Percentiles rank a stretch among this genome's conserved stretches.
These are phyloP conservation scores for Euphorbia pulcherrima DNA, from an alignment of 345 rosid genomes.

Conservation along the genomic window DNA sequence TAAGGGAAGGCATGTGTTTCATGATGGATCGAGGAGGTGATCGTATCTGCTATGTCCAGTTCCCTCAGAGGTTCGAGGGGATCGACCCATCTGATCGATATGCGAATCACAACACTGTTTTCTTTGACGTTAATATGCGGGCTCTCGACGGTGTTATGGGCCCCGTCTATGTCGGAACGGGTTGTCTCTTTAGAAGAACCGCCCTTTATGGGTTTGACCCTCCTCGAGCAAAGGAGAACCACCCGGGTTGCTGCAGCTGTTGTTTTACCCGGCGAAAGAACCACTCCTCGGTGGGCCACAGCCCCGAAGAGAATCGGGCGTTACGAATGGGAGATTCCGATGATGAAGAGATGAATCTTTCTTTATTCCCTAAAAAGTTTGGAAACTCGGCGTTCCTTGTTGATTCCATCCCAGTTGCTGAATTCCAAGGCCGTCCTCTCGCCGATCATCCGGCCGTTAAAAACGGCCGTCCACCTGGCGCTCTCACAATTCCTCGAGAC, in stretches of 20 bases:
- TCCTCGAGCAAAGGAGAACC: slow-evolving; percentile 68
- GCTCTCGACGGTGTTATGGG: slow-evolving; percentile 99
- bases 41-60: slow-evolving; percentile 86
- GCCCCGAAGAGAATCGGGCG: slow-evolving; percentile 71
- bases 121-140: slow-evolving; percentile 98
- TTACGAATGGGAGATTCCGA: slow-evolving; percentile 84
- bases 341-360: slow-evolving; percentile 76
- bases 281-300: slow-evolving; percentile 40
- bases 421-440: slow-evolving; percentile 95
- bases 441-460: slow-evolving; percentile 94
- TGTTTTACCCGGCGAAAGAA: slow-evolving; percentile 59
- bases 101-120: slow-evolving; percentile 95
- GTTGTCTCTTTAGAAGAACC: slow-evolving; percentile 87
- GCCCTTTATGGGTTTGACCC: slow-evolving; percentile 96
- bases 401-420: slow-evolving; percentile 89
- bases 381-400: slow-evolving; percentile 82
- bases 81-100: slow-evolving; percentile 97
- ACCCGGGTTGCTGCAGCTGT: slow-evolving; percentile 63
- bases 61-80: slow-evolving; percentile 97
- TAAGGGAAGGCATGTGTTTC: slow-evolving; percentile 99
- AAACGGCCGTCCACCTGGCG: slow-evolving; percentile 93
- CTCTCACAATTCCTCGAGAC: slow-evolving; percentile 82
- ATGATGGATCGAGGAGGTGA: slow-evolving; percentile 99
- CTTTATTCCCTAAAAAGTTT: slow-evolving; percentile 69
- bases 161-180: slow-evolving; percentile 95